phyloP scores from a whole-genome alignment of 139 green algal species.

The Micractinium sp. region DNA sequence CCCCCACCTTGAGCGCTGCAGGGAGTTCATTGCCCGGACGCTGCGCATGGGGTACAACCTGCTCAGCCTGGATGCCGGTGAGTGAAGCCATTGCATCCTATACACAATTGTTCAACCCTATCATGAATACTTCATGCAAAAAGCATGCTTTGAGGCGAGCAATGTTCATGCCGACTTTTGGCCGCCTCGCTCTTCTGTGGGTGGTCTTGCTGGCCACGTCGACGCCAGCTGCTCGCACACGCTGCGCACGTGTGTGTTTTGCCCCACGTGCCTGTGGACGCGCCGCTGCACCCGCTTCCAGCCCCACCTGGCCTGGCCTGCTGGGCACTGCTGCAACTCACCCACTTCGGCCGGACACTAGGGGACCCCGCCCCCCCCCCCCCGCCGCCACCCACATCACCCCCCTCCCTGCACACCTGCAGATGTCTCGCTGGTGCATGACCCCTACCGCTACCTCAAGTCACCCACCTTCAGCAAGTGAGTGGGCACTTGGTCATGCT shows the following conservation, averaged over 20 bases:
- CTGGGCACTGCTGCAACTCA: not conserved
- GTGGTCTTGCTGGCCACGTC: no score
- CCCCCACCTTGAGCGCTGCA: not conserved
- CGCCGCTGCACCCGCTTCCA: not conserved
- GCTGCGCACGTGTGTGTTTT: not conserved
- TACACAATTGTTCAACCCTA: no score
- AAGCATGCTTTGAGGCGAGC: no score
- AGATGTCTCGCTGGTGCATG: not conserved
- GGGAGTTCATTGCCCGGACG: not conserved
- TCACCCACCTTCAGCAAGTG: not conserved
- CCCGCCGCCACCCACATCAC: no score
- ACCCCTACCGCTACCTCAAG: slow-evolving; percentile 9
- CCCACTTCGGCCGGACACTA: no score
- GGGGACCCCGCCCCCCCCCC: no score
- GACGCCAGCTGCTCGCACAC: not conserved
- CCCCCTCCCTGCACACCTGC: not conserved
- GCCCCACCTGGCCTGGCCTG: not conserved
- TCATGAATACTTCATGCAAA: no score
- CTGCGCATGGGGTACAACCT: slow-evolving; percentile 8
- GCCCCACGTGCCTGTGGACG: not conserved
- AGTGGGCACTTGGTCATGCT: not conserved
- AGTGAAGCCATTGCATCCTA: not conserved
- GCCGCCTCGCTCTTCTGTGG: no score
- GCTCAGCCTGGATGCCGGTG: not conserved
- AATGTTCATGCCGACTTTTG: no score